Evolutionary conservation across 345 rosid genomes (phyloP).

Genomic region (Linum tenue): DNA sequence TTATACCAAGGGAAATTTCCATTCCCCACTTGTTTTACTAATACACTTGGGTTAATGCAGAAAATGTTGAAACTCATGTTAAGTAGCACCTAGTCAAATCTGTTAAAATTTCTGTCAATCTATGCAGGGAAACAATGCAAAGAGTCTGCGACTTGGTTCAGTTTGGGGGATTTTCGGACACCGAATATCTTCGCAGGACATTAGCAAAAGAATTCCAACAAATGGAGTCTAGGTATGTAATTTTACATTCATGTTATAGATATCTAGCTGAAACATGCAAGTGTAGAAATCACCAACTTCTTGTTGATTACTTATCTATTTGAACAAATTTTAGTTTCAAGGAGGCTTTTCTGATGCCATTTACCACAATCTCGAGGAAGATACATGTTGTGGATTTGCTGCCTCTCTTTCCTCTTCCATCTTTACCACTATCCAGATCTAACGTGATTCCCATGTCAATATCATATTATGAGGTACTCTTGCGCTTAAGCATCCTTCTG

Average conservation of each 20-base stretch:
- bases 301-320: no score
- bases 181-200: conserved; percentile 39
- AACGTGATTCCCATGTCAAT: conserved; percentile 55
- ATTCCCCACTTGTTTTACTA: background rate
- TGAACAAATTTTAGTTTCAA: conserved; percentile 39
- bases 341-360: conserved; percentile 78
- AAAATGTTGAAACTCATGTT: background rate
- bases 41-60: background rate
- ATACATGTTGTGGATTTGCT: conserved; percentile 50
- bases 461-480: conserved; percentile 59
- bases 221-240: conserved; percentile 55
- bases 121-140: conserved; percentile 55
- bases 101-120: background rate
- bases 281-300: no score
- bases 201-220: conserved; percentile 68
- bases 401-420: conserved; percentile 52
- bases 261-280: no score
- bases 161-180: conserved; percentile 29
- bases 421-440: conserved; percentile 32
- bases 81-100: background rate
- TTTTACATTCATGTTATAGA: no score
- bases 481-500: background rate
- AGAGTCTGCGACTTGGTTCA: conserved; percentile 49
- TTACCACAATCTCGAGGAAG: conserved; percentile 60
- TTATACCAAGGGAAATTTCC: background rate